Conservation (phyloP, 805 yeast genomes). For the Hanseniaspora thailandica region DNA sequence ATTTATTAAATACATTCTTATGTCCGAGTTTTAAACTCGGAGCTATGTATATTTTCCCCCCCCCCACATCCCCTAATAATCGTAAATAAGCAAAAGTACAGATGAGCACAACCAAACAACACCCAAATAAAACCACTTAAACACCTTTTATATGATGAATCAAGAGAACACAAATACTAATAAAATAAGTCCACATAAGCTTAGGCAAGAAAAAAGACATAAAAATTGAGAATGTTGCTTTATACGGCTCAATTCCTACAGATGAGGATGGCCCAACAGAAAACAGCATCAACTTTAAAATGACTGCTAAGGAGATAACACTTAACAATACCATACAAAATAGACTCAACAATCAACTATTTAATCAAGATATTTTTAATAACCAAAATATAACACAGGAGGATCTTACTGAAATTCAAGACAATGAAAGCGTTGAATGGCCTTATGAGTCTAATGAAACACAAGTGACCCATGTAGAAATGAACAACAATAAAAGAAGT, state of each 20-base stretch:
- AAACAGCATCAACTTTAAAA: neutral
- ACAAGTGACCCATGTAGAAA: neutral
- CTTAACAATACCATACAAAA: neutral
- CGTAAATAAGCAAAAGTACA: neutral
- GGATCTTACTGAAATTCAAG: slow-evolving; percentile 3
- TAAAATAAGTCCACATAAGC: neutral
- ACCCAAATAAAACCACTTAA: too few relatives aligned
- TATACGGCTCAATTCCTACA: neutral
- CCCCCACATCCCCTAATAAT: neutral
- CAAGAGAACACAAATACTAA: neutral
- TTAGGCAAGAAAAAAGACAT: neutral
- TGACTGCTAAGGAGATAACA: neutral
- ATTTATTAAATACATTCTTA: too few relatives aligned
- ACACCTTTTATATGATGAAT: neutral
- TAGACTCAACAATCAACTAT: neutral
- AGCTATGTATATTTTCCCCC: neutral
- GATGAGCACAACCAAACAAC: neutral
- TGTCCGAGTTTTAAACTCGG: neutral
- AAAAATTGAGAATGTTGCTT: neutral
- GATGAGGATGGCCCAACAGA: neutral
- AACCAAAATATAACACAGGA: slow-evolving; percentile 1
- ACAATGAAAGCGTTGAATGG: slow-evolving; percentile 7
- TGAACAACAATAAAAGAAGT: neutral
- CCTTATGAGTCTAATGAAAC: slow-evolving; percentile 6
- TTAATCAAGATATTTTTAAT: neutral